Percentiles rank a stretch among this genome's conserved stretches.
Conservation (phyloP, 257 asterid genomes). For the Salvia hispanica region DNA sequence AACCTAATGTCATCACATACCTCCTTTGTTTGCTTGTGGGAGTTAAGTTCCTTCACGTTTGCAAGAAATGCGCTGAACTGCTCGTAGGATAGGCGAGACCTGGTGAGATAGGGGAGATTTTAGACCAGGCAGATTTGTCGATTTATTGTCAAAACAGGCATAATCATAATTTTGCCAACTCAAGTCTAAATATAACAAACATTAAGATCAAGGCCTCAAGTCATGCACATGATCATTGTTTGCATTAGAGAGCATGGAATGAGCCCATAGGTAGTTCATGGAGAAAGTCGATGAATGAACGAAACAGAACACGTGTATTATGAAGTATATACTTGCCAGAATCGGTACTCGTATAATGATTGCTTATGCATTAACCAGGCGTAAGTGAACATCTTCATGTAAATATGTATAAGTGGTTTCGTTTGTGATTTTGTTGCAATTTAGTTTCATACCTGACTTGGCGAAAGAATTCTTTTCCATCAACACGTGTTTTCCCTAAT, state of each 20-base stretch:
- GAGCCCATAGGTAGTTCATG: too few species aligned
- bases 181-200: neutral
- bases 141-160: neutral
- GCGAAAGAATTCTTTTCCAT: constrained; percentile 97
- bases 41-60: constrained; percentile 87
- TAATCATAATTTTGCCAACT: neutral
- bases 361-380: neutral
- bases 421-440: neutral
- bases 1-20: constrained; percentile 36
- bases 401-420: neutral
- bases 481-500: constrained; percentile 85
- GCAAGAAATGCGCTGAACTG: constrained; percentile 92
- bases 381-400: neutral
- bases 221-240: too few species aligned
- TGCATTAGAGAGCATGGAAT: too few species aligned
- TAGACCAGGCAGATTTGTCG: constrained; percentile 18
- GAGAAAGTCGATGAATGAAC: neutral
- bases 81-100: constrained; percentile 84
- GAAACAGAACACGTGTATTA: neutral
- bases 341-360: too few species aligned
- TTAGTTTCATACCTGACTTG: constrained; percentile 72
- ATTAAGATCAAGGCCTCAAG: too few species aligned
- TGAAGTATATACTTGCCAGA: neutral
- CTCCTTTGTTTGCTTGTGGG: constrained; percentile 96
- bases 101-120: constrained; percentile 29